These are phyloP conservation scores for Gloeopeniophorella convolvens DNA, from an alignment of 768 basidiomycete genomes.

Conservation along the genomic window DNA sequence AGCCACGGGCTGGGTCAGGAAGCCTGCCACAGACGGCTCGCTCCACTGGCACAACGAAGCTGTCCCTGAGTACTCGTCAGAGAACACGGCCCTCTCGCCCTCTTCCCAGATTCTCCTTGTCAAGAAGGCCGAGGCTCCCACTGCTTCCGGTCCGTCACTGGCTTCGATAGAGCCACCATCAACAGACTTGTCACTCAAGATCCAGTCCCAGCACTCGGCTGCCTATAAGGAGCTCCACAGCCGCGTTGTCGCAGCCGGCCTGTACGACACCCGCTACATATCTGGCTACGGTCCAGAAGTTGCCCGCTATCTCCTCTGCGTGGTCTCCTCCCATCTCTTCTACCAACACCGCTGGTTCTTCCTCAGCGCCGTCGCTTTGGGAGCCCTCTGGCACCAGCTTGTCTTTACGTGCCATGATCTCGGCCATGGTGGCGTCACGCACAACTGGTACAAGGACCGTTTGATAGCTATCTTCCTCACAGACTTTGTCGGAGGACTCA, in stretches of 20 bases:
- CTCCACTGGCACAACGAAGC: conserved; percentile 16
- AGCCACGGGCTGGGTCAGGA: conserved; percentile 75
- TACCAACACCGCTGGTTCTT: conserved; percentile 64
- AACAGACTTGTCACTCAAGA: conserved; percentile 45
- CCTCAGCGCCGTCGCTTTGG: conserved; percentile 73
- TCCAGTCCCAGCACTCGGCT: conserved; percentile 59
- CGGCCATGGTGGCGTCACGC: conserved; percentile 91
- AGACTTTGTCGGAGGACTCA: conserved; percentile 86
- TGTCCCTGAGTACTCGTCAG: conserved; percentile 23
- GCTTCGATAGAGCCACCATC: conserved; percentile 46
- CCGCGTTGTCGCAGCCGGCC: conserved; percentile 67
- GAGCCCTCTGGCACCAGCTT: conserved; percentile 92
- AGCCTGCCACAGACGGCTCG: conserved; percentile 36
- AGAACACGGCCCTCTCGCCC: conserved; percentile 17
- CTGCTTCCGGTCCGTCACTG: conserved; percentile 35
- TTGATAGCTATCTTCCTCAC: conserved; percentile 74
- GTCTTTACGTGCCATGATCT: conserved; percentile 91
- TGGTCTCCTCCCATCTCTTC: conserved; percentile 47
- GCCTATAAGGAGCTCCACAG: conserved; percentile 79
- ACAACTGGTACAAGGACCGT: conserved; percentile 76
- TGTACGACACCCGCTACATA: conserved; percentile 80
- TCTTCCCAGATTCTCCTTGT: conserved; percentile 60
- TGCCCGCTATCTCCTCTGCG: conserved; percentile 68
- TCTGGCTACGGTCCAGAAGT: conserved; percentile 88
- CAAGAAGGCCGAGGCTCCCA: conserved; percentile 29